These are phyloP conservation scores for Cystoderma amianthinum DNA, from an alignment of 768 basidiomycete species.

Conservation along the genomic window DNA sequence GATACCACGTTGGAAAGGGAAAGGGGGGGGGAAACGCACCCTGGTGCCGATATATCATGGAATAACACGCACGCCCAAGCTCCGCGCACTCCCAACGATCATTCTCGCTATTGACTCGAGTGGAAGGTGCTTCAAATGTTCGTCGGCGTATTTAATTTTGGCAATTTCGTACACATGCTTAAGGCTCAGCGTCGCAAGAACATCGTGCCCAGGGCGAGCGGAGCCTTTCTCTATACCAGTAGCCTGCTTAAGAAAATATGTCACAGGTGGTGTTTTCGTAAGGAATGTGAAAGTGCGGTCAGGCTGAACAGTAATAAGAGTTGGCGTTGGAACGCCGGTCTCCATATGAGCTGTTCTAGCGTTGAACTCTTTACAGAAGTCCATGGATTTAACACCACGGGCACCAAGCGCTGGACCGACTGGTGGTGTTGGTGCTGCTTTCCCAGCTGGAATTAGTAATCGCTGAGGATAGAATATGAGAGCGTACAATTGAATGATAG, in stretches of 20 bases:
- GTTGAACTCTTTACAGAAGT: slow-evolving; percentile 99
- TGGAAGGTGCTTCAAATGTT: slow-evolving; percentile 79
- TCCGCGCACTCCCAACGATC: slow-evolving; percentile 83
- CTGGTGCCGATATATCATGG: slow-evolving; percentile 40
- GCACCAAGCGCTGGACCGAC: slow-evolving; percentile 97
- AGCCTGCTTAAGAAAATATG: slow-evolving; percentile 88
- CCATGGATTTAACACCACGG: slow-evolving; percentile 98
- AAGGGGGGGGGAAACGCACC: background rate
- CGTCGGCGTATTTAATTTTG: slow-evolving; percentile 91
- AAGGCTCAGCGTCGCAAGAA: slow-evolving; percentile 76
- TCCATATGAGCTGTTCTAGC: slow-evolving; percentile 88
- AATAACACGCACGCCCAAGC: slow-evolving; percentile 85
- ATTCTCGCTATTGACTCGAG: slow-evolving; percentile 86
- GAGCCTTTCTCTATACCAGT: slow-evolving; percentile 89
- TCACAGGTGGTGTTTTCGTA: slow-evolving; percentile 85
- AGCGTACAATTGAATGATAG: slow-evolving; percentile 1
- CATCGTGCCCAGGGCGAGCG: slow-evolving; percentile 73
- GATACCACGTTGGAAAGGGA: background rate
- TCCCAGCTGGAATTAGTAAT: slow-evolving; percentile 84
- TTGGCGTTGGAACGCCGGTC: slow-evolving; percentile 83
- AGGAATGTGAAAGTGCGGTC: slow-evolving; percentile 94
- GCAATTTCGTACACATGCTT: slow-evolving; percentile 99
- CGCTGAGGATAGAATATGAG: slow-evolving; percentile 39
- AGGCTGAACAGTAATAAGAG: slow-evolving; percentile 88
- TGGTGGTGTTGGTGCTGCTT: slow-evolving; percentile 93